Evolutionary conservation across 805 yeast genomes (phyloP).

Genomic region (Yarrowia sp.): DNA sequence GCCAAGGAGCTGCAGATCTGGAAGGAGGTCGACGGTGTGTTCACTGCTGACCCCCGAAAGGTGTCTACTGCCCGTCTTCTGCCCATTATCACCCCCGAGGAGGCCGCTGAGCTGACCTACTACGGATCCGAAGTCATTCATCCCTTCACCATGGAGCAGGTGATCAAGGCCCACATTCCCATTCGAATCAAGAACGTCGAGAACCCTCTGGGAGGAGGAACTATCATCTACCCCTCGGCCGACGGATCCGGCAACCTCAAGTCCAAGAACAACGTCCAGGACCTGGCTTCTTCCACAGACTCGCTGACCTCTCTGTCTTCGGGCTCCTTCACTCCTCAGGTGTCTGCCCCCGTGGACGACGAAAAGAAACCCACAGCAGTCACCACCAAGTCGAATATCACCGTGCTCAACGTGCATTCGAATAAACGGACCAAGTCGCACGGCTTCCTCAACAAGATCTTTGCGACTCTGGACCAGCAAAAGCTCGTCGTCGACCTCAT

Average conservation of each 20-base stretch:
- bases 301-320: constrained; percentile 26
- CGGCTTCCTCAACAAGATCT: constrained; percentile 92
- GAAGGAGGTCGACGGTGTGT: constrained; percentile 99
- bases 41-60: constrained; percentile 97
- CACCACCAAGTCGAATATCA: constrained; percentile 90
- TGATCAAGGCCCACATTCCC: constrained; percentile 92
- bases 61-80: constrained; percentile 87
- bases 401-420: constrained; percentile 91
- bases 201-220: constrained; percentile 92
- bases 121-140: constrained; percentile 98
- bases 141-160: constrained; percentile 99
- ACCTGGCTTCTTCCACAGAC: constrained; percentile 30
- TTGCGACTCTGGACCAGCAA: constrained; percentile 81
- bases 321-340: constrained; percentile 35
- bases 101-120: constrained; percentile 97
- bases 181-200: constrained; percentile 95
- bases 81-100: constrained; percentile 93
- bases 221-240: constrained; percentile 83
- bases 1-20: constrained; percentile 97
- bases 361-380: constrained; percentile 80
- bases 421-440: constrained; percentile 91
- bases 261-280: constrained; percentile 13
- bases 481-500: constrained; percentile 92
- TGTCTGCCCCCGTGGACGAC: constrained; percentile 25
- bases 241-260: constrained; percentile 38